Evolutionary conservation across 2,329 filamentous ascomycete species (phyloP).

Genomic region (Fusarium xylarioides): DNA sequence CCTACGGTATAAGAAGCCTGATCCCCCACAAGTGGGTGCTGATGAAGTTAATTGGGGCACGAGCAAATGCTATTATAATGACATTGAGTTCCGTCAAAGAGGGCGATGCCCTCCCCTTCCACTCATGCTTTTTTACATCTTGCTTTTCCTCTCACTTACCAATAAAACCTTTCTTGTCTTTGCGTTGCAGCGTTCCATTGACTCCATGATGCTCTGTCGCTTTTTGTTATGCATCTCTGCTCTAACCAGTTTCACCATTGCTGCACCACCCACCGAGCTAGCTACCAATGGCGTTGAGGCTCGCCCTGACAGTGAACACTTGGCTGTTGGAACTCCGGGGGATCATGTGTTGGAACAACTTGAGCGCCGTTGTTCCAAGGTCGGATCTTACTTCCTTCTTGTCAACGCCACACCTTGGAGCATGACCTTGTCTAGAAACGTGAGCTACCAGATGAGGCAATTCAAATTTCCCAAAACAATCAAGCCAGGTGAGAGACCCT

Average conservation of each 20-base stretch:
- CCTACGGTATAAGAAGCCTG: background rate
- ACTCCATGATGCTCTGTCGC: background rate
- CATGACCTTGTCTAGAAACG: background rate
- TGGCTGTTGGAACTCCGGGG: rapidly evolving
- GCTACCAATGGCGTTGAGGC: background rate
- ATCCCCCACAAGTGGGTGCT: background rate
- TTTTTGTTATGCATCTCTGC: background rate
- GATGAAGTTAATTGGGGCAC: background rate
- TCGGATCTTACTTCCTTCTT: background rate
- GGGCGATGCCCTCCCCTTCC: background rate
- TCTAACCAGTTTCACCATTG: background rate
- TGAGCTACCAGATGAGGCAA: background rate
- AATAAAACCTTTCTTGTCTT: background rate
- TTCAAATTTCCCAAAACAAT: background rate
- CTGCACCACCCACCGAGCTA: background rate
- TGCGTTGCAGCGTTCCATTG: too few relatives aligned
- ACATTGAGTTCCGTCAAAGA: background rate
- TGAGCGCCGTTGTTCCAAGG: background rate
- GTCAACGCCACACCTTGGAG: background rate
- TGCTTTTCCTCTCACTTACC: background rate
- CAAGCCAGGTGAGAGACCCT: background rate
- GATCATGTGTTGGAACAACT: background rate
- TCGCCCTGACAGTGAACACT: rapidly evolving
- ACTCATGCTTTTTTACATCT: background rate
- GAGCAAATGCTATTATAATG: background rate